Percentiles rank a stretch among this genome's conserved stretches.
Conservation (phyloP, 495 filamentous ascomycete genomes). For the Neurospora intermedia region DNA sequence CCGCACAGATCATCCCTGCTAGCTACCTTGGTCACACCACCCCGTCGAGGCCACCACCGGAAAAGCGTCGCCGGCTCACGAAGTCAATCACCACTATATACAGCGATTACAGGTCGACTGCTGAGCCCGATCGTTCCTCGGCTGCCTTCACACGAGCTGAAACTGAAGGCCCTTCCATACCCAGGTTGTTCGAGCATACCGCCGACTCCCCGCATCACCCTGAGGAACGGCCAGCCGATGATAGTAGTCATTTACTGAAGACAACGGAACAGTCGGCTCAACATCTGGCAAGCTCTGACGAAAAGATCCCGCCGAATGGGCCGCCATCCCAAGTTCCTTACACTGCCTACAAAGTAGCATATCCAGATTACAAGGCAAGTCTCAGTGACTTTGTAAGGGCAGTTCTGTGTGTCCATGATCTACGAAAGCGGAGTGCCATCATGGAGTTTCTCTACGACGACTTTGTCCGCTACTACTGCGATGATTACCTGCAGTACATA, state of each 20-base stretch:
- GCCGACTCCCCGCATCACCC: neutral
- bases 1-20: slow-evolving; percentile 31
- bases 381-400: slow-evolving; percentile 42
- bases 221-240: neutral
- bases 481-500: slow-evolving; percentile 33
- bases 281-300: slow-evolving; percentile 3
- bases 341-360: slow-evolving; percentile 43
- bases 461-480: slow-evolving; percentile 44
- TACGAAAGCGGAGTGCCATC: slow-evolving; percentile 30
- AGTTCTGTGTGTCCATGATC: slow-evolving; percentile 42
- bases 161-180: neutral
- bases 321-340: slow-evolving; percentile 23
- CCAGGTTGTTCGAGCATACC: neutral
- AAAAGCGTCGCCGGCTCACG: slow-evolving; percentile 11
- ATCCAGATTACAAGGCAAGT: slow-evolving; percentile 46
- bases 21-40: slow-evolving; percentile 8
- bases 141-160: neutral
- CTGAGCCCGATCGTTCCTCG: neutral
- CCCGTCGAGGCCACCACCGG: neutral
- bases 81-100: neutral
- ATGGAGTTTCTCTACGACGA: slow-evolving; percentile 54
- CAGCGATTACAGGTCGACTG: neutral
- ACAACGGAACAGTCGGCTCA: neutral
- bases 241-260: neutral
- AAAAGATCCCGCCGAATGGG: slow-evolving; percentile 13